A percentile compares a stretch with the other conserved stretches of the same genome.
Conservation (phyloP, 768 basidiomycete species). For the Russula dissimulans region DNA sequence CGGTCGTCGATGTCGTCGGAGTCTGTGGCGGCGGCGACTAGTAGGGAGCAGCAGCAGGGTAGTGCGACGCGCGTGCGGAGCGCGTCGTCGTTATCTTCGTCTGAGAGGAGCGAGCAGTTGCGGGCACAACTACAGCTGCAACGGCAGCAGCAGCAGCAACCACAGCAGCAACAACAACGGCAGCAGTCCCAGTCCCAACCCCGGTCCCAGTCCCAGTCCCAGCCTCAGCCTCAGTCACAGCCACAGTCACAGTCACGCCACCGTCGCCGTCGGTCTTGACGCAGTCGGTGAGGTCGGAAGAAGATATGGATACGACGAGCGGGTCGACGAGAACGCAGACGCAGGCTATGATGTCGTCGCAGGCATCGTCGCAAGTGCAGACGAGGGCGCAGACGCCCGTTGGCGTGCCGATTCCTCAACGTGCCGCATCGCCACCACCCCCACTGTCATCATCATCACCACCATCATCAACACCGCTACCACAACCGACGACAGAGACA, state of each 20-base stretch:
- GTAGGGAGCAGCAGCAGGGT: slow-evolving; percentile 11
- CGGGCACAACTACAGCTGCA: slow-evolving; percentile 5
- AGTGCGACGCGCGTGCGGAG: slow-evolving; percentile 16
- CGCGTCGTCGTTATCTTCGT: neutral
- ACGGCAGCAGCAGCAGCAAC: neutral
- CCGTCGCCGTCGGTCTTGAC: slow-evolving; percentile 21
- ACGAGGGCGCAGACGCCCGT: slow-evolving; percentile 8
- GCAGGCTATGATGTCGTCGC: slow-evolving; percentile 1
- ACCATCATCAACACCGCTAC: neutral
- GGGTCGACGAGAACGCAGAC: slow-evolving; percentile 19
- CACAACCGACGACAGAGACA: too few relatives aligned
- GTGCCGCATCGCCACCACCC: neutral
- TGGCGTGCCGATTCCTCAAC: neutral
- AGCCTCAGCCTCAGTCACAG: too few relatives aligned
- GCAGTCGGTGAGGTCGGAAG: slow-evolving; percentile 14
- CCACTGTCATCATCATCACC: neutral
- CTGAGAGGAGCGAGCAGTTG: neutral
- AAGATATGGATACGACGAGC: neutral
- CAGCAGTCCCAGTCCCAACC: too few relatives aligned
- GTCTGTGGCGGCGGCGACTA: neutral
- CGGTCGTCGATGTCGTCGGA: neutral
- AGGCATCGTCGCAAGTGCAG: slow-evolving; percentile 11
- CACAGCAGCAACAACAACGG: too few relatives aligned
- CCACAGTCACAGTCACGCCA: too few relatives aligned
- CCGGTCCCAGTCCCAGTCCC: too few relatives aligned